Conservation (phyloP, 805 yeast species). For the Scheffersomyces spartinae region DNA sequence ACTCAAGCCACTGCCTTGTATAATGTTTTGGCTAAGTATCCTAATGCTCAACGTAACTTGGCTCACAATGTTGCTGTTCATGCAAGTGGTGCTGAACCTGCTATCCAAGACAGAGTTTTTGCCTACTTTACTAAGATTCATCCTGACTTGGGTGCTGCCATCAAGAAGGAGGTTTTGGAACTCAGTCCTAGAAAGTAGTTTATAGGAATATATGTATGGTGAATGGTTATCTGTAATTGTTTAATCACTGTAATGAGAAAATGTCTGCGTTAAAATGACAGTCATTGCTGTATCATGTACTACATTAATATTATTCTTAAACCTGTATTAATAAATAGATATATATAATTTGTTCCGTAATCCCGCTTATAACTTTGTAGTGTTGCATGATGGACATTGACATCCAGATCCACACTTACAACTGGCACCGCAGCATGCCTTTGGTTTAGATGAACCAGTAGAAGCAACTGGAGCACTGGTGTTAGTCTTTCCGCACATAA, state of each 20-base stretch:
- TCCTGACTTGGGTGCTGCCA: conserved; percentile 51
- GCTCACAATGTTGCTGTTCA: conserved; percentile 80
- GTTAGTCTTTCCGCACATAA: conserved; percentile 12
- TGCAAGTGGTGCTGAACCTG: conserved; percentile 54
- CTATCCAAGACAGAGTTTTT: conserved; percentile 68
- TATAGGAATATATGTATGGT: conserved; percentile 1
- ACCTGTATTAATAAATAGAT: background rate
- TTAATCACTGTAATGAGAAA: conserved; percentile 1
- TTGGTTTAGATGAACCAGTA: conserved; percentile 7
- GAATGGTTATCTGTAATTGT: background rate
- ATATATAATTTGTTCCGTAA: background rate
- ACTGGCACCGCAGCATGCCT: conserved; percentile 22
- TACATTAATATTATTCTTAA: background rate
- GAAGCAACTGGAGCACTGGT: conserved; percentile 6
- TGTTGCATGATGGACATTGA: conserved; percentile 29
- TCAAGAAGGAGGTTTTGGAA: conserved; percentile 52
- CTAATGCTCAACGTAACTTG: conserved; percentile 75
- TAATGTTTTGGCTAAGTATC: conserved; percentile 63
- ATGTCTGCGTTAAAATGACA: background rate
- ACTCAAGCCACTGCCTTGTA: conserved; percentile 70
- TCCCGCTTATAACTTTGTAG: conserved; percentile 23
- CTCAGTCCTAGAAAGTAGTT: conserved; percentile 35
- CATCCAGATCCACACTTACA: conserved; percentile 33
- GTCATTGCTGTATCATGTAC: background rate
- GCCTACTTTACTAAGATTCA: conserved; percentile 68